Evolutionary conservation across 208 protist species (phyloP).

Genomic region (Vickermania ingenoplastis): DNA sequence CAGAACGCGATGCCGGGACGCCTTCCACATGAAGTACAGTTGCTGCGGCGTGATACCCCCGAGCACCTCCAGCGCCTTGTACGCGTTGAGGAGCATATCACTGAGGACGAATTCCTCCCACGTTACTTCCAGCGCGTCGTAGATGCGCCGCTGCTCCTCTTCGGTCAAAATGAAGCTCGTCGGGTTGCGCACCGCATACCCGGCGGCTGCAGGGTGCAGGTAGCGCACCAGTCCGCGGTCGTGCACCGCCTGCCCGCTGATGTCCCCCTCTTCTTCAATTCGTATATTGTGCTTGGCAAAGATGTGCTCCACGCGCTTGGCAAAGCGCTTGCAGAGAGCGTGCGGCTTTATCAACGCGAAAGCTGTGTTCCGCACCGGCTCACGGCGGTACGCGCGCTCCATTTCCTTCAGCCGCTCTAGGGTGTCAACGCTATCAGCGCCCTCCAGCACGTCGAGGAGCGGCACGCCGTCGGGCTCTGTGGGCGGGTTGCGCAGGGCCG

Average conservation of each 20-base stretch:
- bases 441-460: constrained; percentile 14
- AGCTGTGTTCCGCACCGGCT: constrained; percentile 29
- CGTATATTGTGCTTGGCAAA: constrained; percentile 20
- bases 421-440: constrained; percentile 5
- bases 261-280: constrained; percentile 37
- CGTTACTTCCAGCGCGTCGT: constrained; percentile 10
- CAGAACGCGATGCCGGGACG: constrained; percentile 5
- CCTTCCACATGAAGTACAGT: constrained; percentile 20
- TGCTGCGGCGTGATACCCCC: constrained; percentile 19
- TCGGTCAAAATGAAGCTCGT: constrained; percentile 14
- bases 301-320: constrained; percentile 19
- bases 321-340: constrained; percentile 31
- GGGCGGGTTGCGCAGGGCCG: constrained; percentile 3
- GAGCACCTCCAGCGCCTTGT: constrained; percentile 20
- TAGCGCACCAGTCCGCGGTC: constrained; percentile 24
- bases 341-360: constrained; percentile 65
- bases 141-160: constrained; percentile 16
- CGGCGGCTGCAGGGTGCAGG: constrained; percentile 21
- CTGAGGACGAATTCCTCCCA: constrained; percentile 18
- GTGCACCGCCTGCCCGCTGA: constrained; percentile 19
- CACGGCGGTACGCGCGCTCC: constrained; percentile 9
- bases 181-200: constrained; percentile 28
- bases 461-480: constrained; percentile 9
- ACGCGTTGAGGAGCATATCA: constrained; percentile 29
- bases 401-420: constrained; percentile 11